A percentile compares a stretch with the other conserved stretches of the same genome.
Conservation (phyloP, 2,329 filamentous ascomycete species). For the Penicillium sp. region DNA sequence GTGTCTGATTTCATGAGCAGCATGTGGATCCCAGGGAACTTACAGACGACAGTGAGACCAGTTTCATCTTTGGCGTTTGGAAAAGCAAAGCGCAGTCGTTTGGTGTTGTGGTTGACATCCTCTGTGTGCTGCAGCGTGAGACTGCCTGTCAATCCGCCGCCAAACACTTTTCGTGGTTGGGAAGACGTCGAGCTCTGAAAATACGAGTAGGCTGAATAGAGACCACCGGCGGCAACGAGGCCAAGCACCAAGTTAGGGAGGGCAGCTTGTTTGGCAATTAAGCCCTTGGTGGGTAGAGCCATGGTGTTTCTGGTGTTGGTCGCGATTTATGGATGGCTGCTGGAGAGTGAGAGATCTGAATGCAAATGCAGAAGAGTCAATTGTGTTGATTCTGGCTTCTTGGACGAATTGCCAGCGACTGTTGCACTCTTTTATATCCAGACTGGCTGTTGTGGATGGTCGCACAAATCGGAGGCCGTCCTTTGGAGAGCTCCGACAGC, state of each 20-base stretch:
- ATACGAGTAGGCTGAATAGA: constrained; percentile 11
- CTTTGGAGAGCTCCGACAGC: background rate
- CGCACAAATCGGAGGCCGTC: background rate
- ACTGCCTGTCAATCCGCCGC: background rate
- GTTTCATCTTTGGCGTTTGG: constrained; percentile 6
- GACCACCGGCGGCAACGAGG: constrained; percentile 1
- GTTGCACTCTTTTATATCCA: background rate
- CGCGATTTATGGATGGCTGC: background rate
- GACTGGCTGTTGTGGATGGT: too few species aligned
- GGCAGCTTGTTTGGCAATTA: constrained; percentile 1
- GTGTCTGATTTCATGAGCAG: background rate
- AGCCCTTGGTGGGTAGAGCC: background rate
- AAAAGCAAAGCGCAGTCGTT: constrained; percentile 11
- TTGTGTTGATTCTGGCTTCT: too few species aligned
- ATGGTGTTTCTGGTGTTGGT: background rate
- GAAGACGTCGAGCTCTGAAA: constrained; percentile 1
- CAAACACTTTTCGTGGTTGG: background rate
- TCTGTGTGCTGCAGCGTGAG: constrained; percentile 7
- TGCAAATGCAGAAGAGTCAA: too few species aligned
- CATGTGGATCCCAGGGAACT: background rate
- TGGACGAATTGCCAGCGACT: too few species aligned
- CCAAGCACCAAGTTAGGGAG: constrained; percentile 5
- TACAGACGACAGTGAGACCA: constrained; percentile 12
- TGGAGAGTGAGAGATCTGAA: too few species aligned
- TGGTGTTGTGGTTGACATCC: constrained; percentile 14